phyloP scores from a whole-genome alignment of 2,329 filamentous ascomycete genomes.

The Dactylellina drechsleri region DNA sequence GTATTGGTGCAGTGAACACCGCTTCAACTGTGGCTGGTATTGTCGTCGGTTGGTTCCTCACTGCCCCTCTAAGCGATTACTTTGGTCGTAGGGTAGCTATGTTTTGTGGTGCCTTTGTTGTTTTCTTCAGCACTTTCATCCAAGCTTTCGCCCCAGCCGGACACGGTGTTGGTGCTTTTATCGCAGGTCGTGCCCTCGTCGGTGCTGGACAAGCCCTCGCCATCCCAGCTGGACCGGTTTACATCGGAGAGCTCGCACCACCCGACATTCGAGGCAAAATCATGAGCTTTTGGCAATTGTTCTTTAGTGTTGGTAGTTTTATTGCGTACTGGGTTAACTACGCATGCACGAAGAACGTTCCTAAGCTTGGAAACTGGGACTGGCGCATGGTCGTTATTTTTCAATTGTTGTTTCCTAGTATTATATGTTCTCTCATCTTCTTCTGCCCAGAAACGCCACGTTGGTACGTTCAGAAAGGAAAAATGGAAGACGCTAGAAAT shows the following conservation, averaged over 20 bases:
- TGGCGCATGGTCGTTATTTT: constrained; percentile 79
- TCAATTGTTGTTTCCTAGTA: constrained; percentile 72
- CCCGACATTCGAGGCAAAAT: constrained; percentile 73
- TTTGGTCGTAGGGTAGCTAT: constrained; percentile 62
- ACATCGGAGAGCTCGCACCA: constrained; percentile 75
- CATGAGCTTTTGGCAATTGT: constrained; percentile 77
- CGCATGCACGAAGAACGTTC: constrained; percentile 68
- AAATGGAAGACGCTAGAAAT: constrained; percentile 69
- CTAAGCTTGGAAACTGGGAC: constrained; percentile 70
- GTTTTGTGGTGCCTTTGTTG: constrained; percentile 72
- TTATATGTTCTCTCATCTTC: constrained; percentile 72
- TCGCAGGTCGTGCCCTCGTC: constrained; percentile 74
- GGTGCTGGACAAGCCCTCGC: constrained; percentile 77
- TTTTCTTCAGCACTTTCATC: constrained; percentile 75
- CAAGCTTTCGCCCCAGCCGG: constrained; percentile 72
- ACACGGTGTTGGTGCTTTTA: constrained; percentile 71
- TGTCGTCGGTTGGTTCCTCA: constrained; percentile 75
- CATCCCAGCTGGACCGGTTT: constrained; percentile 73
- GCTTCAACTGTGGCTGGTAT: constrained; percentile 77
- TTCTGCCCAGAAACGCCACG: constrained; percentile 75
- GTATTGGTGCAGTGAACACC: constrained; percentile 72
- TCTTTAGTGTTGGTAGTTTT: constrained; percentile 73
- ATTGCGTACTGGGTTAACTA: constrained; percentile 75
- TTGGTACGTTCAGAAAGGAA: constrained; percentile 73
- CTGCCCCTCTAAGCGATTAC: constrained; percentile 68